Percentiles rank a stretch among this genome's conserved stretches.
These are phyloP conservation scores for Geotrichum siamense DNA, from an alignment of 1,139 yeast genomes.

Conservation along the genomic window DNA sequence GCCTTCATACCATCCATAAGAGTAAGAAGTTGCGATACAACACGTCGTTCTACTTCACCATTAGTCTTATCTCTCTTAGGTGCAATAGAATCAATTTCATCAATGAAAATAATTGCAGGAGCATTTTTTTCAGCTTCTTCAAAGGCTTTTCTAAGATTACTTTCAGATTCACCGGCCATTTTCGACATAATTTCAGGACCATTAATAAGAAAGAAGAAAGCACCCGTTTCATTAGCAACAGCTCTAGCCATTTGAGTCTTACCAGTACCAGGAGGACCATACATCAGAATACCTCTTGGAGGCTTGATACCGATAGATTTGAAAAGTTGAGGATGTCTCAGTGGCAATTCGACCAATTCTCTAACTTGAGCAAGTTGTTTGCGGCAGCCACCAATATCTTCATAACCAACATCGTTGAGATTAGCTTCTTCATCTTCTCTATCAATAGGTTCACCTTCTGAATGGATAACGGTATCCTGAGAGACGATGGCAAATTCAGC, in stretches of 20 bases:
- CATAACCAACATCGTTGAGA: constrained; percentile 95
- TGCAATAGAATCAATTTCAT: constrained; percentile 97
- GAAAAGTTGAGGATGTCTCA: constrained; percentile 95
- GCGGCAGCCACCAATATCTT: constrained; percentile 98
- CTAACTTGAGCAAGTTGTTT: constrained; percentile 98
- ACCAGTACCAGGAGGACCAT: constrained; percentile 99
- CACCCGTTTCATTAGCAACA: constrained; percentile 98
- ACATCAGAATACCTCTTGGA: constrained; percentile 94
- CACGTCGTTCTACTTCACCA: constrained; percentile 98
- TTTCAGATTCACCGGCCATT: constrained; percentile 99
- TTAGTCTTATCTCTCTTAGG: constrained; percentile 99
- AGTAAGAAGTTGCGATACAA: constrained; percentile 91
- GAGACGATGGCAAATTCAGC: constrained; percentile 97
- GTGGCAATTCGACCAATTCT: constrained; percentile 92
- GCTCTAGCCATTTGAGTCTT: constrained; percentile 99
- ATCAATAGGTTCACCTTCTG: constrained; percentile 98
- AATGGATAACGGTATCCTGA: constrained; percentile 95
- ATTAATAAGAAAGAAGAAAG: constrained; percentile 92
- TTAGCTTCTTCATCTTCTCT: constrained; percentile 98
- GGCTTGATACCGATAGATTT: constrained; percentile 97
- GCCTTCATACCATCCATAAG: constrained; percentile 99
- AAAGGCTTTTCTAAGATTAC: constrained; percentile 93
- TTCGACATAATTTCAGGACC: constrained; percentile 99
- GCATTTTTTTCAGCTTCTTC: constrained; percentile 99
- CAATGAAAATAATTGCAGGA: constrained; percentile 94